phyloP scores from a whole-genome alignment of 148 eudicot genomes.

The Vaccinium myrtillus region DNA sequence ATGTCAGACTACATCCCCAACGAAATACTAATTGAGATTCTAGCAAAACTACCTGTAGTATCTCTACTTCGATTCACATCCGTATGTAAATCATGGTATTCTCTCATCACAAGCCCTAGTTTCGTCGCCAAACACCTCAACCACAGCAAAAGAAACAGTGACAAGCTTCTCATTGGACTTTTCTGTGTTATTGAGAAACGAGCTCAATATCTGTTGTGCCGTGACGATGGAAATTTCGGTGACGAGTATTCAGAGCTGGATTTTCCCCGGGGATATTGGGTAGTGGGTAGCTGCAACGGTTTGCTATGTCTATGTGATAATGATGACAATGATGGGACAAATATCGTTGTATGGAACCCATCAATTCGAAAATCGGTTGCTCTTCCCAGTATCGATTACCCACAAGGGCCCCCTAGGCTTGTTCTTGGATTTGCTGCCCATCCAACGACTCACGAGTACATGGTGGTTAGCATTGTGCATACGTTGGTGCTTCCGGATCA shows the following conservation, averaged over 20 bases:
- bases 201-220: constrained; percentile 4
- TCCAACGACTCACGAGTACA: constrained; percentile 1
- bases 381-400: not conserved
- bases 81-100: constrained; percentile 14
- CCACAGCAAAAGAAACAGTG: not conserved
- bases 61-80: not conserved
- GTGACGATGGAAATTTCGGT: constrained; percentile 13
- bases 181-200: not conserved
- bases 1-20: not conserved
- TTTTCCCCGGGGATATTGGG: constrained; percentile 31
- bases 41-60: constrained; percentile 6
- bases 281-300: constrained; percentile 34
- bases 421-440: constrained; percentile 30
- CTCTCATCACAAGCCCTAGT: constrained; percentile 9
- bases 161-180: constrained; percentile 1
- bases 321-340: not conserved
- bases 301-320: constrained; percentile 31
- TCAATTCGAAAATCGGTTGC: constrained; percentile 15
- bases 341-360: constrained; percentile 30
- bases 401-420: constrained; percentile 23
- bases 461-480: not conserved
- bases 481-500: not conserved
- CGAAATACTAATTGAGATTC: not conserved
- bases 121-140: not conserved
- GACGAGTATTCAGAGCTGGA: constrained; percentile 7